Conservation (phyloP, 495 filamentous ascomycete species). For the Parachaetomium inaequale region DNA sequence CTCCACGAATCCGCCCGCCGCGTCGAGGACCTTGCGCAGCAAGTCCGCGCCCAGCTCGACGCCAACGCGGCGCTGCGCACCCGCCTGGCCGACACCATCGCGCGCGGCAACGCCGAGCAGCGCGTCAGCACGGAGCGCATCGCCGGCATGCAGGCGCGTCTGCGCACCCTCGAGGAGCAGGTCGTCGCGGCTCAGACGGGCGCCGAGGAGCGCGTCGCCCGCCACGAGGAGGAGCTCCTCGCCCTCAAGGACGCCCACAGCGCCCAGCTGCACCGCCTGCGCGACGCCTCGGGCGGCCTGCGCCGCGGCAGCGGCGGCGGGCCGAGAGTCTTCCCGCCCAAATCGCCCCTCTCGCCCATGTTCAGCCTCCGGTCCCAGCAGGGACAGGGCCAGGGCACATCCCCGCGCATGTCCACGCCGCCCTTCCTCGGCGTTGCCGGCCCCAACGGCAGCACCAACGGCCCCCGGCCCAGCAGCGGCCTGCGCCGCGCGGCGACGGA, state of each 20-base stretch:
- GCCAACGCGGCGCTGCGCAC: slow-evolving; percentile 69
- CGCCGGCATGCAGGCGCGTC: slow-evolving; percentile 71
- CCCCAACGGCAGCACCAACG: background rate
- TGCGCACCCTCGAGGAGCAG: slow-evolving; percentile 79
- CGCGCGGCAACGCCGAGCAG: slow-evolving; percentile 82
- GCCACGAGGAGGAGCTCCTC: slow-evolving; percentile 82
- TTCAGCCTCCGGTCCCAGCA: slow-evolving; percentile 34
- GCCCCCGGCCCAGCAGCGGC: slow-evolving; percentile 3
- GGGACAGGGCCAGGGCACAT: background rate
- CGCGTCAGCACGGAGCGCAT: slow-evolving; percentile 73
- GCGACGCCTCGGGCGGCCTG: slow-evolving; percentile 40
- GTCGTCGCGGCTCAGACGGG: slow-evolving; percentile 78
- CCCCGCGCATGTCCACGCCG: slow-evolving; percentile 41
- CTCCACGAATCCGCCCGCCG: slow-evolving; percentile 67
- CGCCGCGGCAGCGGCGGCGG: slow-evolving; percentile 25
- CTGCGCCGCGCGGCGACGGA: slow-evolving; percentile 39
- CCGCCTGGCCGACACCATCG: slow-evolving; percentile 81
- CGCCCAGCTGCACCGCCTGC: slow-evolving; percentile 71
- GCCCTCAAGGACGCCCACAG: slow-evolving; percentile 72
- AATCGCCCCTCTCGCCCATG: slow-evolving; percentile 63
- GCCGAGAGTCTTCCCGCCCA: slow-evolving; percentile 41
- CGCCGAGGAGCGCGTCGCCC: slow-evolving; percentile 75
- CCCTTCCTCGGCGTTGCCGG: slow-evolving; percentile 9
- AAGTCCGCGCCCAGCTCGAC: slow-evolving; percentile 74
- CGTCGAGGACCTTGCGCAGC: slow-evolving; percentile 68